Base-by-base conservation (phyloP, 129 eudicot species). In the Calendula officinalis region DNA sequence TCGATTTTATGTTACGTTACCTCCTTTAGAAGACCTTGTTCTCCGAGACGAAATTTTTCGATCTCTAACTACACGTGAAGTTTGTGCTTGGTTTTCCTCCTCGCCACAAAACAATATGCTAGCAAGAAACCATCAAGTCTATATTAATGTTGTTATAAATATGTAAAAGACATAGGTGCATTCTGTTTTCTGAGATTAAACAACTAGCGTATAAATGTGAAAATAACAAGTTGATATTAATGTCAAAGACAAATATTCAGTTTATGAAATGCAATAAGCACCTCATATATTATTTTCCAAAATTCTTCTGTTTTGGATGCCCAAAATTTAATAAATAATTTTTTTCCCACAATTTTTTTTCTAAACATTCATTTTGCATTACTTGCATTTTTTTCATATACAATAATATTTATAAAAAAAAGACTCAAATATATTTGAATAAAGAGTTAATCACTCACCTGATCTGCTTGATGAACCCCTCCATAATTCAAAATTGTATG, bases 381-480 rank as follows among this genome's bases (percentile, higher is more conserved):
- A 22, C 30, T 22, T 22, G 30, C 30, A 22, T 22, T 22, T 22
- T 22, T 22, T 22, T 22, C 30, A 22, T 22, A 22, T 22, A 22
- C 30, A 22, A 22, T 22, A 22, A 22, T 22, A 22, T 22, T 22
- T 22, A 22, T 22, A 22, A 22, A 22, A 22, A 22, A 22, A 22
- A 22, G 30, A 22, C 30, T 22, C 30, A 22, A 22, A 22, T 22
- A 22, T 22, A 22, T 22, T 22, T 22, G 30, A 22, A 22, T 22
- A 22, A 22, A 22, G 30, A 22, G 30, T 22, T 73, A 12, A 40
- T 32, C 15, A 46, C 39, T 74, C 75, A 89, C 96, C 94, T 83
- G 76, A 80, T 75, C 46, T 85, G 96, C 75, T 78, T 89, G 52
- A 84, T 67, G 66, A 89, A 69, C 55, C 33, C 64, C 72, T 89